Conservation (phyloP, 176 grass and related monocot genomes). For the Aegilops longissima region DNA sequence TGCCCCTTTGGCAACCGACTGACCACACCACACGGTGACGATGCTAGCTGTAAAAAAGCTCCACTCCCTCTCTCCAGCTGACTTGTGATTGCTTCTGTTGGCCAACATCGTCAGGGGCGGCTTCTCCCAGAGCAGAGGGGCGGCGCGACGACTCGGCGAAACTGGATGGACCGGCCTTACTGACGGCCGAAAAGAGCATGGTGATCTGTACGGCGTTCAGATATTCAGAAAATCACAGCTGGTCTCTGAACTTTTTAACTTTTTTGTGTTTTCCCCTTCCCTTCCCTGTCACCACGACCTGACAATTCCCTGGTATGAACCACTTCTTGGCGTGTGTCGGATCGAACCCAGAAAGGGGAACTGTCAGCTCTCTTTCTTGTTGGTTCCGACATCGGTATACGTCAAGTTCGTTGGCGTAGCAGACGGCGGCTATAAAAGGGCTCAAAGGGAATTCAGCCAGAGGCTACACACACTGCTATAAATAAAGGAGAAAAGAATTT, state of each 20-base stretch:
- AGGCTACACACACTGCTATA: too few relatives aligned
- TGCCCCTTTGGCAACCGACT: conserved; percentile 7
- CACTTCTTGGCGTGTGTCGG: neutral
- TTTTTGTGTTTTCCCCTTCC: neutral
- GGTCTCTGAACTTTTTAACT: too few relatives aligned
- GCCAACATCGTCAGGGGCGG: neutral
- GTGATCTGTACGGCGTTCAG: neutral
- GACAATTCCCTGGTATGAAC: too few relatives aligned
- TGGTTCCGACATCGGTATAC: too few relatives aligned
- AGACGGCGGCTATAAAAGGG: neutral
- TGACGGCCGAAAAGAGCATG: neutral
- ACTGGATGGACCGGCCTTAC: neutral
- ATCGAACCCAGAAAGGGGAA: neutral
- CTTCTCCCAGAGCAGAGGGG: neutral
- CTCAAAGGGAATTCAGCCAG: too few relatives aligned
- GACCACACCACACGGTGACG: neutral
- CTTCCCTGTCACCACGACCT: neutral
- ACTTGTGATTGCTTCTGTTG: neutral
- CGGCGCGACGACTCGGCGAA: neutral
- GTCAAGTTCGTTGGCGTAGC: neutral
- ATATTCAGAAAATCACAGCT: neutral
- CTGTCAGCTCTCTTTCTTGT: too few relatives aligned
- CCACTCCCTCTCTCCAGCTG: neutral
- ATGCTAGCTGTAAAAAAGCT: neutral
- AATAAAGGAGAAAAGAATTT: too few relatives aligned